phyloP scores from a whole-genome alignment of 164 flowering plant species.

The Sextonia rubra region DNA sequence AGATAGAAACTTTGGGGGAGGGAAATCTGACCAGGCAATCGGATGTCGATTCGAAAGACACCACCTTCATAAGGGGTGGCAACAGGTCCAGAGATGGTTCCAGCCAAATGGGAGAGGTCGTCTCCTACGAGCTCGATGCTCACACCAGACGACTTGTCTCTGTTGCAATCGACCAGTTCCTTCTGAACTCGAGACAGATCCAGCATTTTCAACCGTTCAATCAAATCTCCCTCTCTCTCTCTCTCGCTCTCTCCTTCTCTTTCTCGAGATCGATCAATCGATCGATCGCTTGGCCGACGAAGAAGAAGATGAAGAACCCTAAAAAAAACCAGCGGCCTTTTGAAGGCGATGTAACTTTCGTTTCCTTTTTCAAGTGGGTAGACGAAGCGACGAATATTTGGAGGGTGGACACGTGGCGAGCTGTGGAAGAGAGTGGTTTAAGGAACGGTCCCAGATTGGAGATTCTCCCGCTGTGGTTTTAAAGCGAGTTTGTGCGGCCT shows the following conservation, averaged over 20 bases:
- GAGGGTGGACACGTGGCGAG: no score
- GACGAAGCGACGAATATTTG: no score
- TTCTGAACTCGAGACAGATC: conserved; percentile 86
- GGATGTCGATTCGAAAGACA: conserved; percentile 70
- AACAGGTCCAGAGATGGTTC: conserved; percentile 78
- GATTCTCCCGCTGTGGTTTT: no score
- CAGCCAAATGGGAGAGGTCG: conserved; percentile 60
- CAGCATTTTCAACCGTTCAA: conserved; percentile 40
- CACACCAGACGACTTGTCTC: conserved; percentile 63
- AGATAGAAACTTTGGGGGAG: not conserved
- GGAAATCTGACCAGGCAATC: conserved; percentile 52
- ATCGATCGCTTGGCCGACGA: not conserved
- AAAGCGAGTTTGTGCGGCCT: no score
- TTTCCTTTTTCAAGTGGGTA: no score
- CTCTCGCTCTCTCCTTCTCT: not conserved
- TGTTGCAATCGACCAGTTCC: conserved; percentile 79
- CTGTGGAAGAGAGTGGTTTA: no score
- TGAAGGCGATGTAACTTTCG: no score
- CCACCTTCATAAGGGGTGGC: conserved; percentile 96
- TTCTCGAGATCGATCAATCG: not conserved
- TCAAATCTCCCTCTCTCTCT: not conserved
- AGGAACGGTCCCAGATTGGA: no score
- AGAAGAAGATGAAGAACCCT: not conserved
- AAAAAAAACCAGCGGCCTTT: not conserved
- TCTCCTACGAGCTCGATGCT: conserved; percentile 54